Evolutionary conservation across 2,329 filamentous ascomycete species (phyloP), one percentile per base, ranked within the genome.

Genomic region (Coniochaeta ligniaria): DNA sequence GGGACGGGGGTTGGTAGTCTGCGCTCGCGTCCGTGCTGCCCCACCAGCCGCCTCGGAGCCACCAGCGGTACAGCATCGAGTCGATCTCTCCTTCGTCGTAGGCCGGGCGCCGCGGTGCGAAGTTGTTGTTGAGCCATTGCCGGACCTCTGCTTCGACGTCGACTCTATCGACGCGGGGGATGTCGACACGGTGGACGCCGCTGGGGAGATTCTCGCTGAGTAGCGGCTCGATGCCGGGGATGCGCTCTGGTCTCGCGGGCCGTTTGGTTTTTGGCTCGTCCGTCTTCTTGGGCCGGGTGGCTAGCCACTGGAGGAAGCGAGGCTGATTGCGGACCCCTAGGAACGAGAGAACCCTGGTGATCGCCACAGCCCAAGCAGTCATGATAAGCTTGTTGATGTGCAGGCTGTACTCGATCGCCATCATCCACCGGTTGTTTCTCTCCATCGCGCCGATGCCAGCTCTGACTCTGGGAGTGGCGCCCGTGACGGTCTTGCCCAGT

Each of bases 121-220:
- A 70, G 35, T 68, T 72, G 60, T 71, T 74, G 54, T 72, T 77
- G 61, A 89, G 76, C 57, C 85, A 80, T 59, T 83, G 83, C 65
- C 91, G 84, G 66, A 93, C 86, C 71, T 95, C 91, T 1, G 78
- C 80, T 73, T 97, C 94, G 1, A 97, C 86, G 67, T 98, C 93
- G 31, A 92, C 84, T 38, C 86, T 80, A 36, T 88, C 82, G 63
- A 84, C 80, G 22, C 78, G 80, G 1, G 87, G 83, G 28, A 88
- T 74, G 33, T 55, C 57, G 35, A 67, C 60, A 31, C 62, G 61
- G 26, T 62, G 64, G 9, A 62, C 59, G 8, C 28, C 58, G 1
- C 45, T 33, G 17, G 31, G 26, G 2, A 55, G 50, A 14, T 31
- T 35, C 7, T 31, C 50, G 24, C 31, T 55, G 26, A 35, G 50